Evolutionary conservation across 371 early-diverging fungal genomes (phyloP).

Genomic region (Haplosporangium sp.): DNA sequence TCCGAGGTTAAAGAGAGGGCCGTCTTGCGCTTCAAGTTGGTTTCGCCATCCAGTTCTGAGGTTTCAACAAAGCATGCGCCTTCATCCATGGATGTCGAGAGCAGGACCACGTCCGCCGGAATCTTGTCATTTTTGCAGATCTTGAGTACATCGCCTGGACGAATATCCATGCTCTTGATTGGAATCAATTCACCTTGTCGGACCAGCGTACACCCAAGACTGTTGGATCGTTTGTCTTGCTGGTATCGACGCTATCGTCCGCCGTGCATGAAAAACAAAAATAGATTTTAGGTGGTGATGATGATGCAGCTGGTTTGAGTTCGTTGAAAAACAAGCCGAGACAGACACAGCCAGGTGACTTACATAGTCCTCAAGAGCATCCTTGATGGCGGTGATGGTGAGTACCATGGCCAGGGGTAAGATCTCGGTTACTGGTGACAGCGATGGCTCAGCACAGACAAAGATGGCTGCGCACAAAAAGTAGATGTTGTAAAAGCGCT

Average conservation of each 20-base stretch:
- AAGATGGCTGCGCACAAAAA: slow-evolving; percentile 80
- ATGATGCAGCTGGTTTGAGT: too few relatives aligned
- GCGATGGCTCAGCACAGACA: slow-evolving; percentile 67
- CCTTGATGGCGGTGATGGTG: slow-evolving; percentile 82
- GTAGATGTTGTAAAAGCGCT: slow-evolving; percentile 86
- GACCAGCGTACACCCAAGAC: slow-evolving; percentile 41
- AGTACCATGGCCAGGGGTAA: slow-evolving; percentile 82
- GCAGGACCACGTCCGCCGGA: slow-evolving; percentile 84
- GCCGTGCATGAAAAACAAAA: neutral
- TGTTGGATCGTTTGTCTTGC: slow-evolving; percentile 55
- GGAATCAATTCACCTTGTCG: slow-evolving; percentile 38
- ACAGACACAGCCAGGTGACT: too few relatives aligned
- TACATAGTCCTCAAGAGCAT: slow-evolving; percentile 85
- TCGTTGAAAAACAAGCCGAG: too few relatives aligned
- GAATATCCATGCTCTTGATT: slow-evolving; percentile 70
- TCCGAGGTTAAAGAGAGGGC: slow-evolving; percentile 31
- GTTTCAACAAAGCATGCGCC: slow-evolving; percentile 85
- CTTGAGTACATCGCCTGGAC: slow-evolving; percentile 83
- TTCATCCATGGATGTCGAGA: slow-evolving; percentile 76
- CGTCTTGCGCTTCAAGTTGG: slow-evolving; percentile 77
- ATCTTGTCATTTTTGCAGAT: slow-evolving; percentile 80
- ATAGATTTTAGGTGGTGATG: too few relatives aligned
- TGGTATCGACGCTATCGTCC: slow-evolving; percentile 56
- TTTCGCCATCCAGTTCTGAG: slow-evolving; percentile 87
- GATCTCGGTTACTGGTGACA: slow-evolving; percentile 75